phyloP scores from a whole-genome alignment of 371 early-diverging fungal genomes.

The Apophysomyces elegans region DNA sequence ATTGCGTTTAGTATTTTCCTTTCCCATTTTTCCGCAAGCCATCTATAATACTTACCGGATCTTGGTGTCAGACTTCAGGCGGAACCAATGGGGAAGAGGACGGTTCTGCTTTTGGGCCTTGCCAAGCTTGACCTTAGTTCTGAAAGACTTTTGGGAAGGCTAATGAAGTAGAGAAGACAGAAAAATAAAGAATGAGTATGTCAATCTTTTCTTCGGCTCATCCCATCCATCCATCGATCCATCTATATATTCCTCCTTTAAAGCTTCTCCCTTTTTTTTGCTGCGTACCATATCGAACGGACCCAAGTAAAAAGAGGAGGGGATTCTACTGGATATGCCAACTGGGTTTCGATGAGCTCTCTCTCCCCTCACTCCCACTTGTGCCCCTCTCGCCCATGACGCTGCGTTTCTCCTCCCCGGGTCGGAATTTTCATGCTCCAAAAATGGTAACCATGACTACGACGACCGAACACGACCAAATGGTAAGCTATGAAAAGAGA shows the following conservation, averaged over 20 bases:
- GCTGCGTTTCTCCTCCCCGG: no score
- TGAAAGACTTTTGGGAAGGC: constrained; percentile 96
- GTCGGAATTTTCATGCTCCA: no score
- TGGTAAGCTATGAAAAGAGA: no score
- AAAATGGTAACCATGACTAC: no score
- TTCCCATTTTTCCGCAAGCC: not conserved
- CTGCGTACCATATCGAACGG: not conserved
- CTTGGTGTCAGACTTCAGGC: constrained; percentile 93
- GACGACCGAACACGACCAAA: no score
- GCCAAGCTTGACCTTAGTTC: constrained; percentile 96
- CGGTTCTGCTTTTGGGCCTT: constrained; percentile 99
- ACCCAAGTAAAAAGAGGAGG: not conserved
- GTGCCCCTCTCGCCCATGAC: no score
- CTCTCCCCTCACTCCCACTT: not conserved
- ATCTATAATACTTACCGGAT: constrained; percentile 67
- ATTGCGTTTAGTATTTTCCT: not conserved
- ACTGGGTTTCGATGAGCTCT: not conserved
- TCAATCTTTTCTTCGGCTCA: not conserved
- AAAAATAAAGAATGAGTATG: no score
- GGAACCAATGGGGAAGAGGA: constrained; percentile 98
- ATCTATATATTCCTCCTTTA: not conserved
- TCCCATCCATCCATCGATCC: not conserved
- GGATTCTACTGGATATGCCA: not conserved
- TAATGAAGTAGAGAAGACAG: constrained; percentile 33
- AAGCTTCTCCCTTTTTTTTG: not conserved